Conservation (phyloP, 2,329 filamentous ascomycete species). For the Scedosporium boydii region DNA sequence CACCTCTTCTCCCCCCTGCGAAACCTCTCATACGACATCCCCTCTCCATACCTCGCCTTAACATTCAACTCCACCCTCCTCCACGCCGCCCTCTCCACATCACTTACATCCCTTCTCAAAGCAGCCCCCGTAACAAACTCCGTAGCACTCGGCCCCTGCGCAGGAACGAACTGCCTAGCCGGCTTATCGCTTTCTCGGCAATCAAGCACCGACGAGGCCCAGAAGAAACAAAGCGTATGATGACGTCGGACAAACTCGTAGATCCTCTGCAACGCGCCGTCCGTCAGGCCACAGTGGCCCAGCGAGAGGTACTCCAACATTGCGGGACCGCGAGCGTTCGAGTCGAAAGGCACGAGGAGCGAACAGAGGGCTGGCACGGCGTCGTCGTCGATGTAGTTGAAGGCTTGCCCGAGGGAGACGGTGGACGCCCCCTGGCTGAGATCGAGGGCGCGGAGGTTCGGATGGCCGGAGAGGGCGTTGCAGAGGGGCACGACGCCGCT, state of each 20-base stretch:
- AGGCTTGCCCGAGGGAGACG: constrained; percentile 31
- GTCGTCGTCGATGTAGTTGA: constrained; percentile 35
- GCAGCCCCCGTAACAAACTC: constrained; percentile 6
- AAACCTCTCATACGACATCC: constrained; percentile 20
- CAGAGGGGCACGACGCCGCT: constrained; percentile 27
- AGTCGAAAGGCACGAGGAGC: constrained; percentile 21
- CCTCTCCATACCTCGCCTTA: constrained; percentile 19
- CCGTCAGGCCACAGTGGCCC: constrained; percentile 24
- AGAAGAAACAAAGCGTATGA: constrained; percentile 25
- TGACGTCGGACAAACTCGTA: constrained; percentile 19
- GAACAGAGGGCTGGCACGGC: constrained; percentile 21
- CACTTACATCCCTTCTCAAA: constrained; percentile 14
- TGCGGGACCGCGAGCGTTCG: neutral
- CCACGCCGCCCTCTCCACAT: constrained; percentile 1
- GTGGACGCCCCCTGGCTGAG: constrained; percentile 37
- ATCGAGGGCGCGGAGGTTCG: constrained; percentile 27
- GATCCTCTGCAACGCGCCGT: constrained; percentile 17
- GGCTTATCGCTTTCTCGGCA: constrained; percentile 9
- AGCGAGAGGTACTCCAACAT: constrained; percentile 32
- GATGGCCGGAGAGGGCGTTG: constrained; percentile 23
- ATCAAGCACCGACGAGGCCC: constrained; percentile 22
- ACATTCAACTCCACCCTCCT: constrained; percentile 22
- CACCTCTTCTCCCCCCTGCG: constrained; percentile 27
- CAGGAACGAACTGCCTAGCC: constrained; percentile 17
- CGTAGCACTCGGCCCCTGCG: constrained; percentile 5